Evolutionary conservation across 2,329 filamentous ascomycete genomes (phyloP), one percentile per base, ranked within the genome.

Genomic region (Aspergillus phoenicis): DNA sequence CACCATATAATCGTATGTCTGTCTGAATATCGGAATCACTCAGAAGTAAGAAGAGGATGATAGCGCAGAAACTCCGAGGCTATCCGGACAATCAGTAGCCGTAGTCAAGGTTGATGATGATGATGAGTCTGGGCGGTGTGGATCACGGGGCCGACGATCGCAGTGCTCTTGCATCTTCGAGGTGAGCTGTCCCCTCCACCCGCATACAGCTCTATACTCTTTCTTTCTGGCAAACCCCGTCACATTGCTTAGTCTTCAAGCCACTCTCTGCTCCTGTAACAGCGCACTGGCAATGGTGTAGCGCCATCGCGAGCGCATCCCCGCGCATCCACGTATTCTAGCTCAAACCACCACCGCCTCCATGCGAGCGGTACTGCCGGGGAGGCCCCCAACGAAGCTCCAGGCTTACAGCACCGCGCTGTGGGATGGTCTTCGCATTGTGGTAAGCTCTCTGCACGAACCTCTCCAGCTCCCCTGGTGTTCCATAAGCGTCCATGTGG

Each of bases 351-450:
- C 64, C 67, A 69, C 73, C 73, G 73, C 75, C 80, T 87, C 80
- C 77, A 93, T 93, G 90, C 88, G 88, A 83, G 85, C 87, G 74
- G 86, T 93, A 79, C 84, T 93, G 70, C 91, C 91, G 66, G 91
- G 91, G 76, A 87, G 88, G 81, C 90, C 91, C 75, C 87, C 86
- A 82, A 84, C 89, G 71, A 89, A 87, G 82, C 88, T 91, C 71
- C 90, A 93, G 83, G 88, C 89, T 79, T 82, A 93, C 74, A 86
- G 87, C 76, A 89, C 87, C 63, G 89, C 87, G 74, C 83, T 85
- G 74, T 95, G 90, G 89, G 84, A 90, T 70, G 83, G 84, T 66
- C 84, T 85, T 71, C 88, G 90, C 68, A 84, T 94, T 67, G 87
- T 91, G 75, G 91, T 91, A 80, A 80, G 86, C 64, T 10, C n/a